Evolutionary conservation across 1,284 basidiomycete species (phyloP), one percentile per base, ranked within the genome.

Genomic region (Irpex lacteus): DNA sequence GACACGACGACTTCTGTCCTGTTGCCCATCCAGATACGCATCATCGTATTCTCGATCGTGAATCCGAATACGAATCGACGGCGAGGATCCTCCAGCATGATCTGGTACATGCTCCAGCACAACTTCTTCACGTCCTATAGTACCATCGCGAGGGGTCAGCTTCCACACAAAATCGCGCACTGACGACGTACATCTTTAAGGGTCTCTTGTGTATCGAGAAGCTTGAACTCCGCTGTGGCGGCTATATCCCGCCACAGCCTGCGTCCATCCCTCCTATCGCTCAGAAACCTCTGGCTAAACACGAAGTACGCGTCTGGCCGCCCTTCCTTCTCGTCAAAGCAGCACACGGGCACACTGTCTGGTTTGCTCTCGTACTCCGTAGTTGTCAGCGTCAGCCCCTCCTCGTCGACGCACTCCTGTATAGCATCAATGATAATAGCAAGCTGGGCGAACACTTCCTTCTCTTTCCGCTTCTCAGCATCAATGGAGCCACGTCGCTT

Each of bases 21-120:
- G 21, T 47, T 38, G 37, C 5, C 21, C 34, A 38, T 54, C 62
- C 62, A 63, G 5, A 60, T 15, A 3, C 52, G 44, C 59, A 63
- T 55, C 13, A 13, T 13, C 2, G n/a, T 37, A 21, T 63, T 49
- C 26, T 63, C 62, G 19, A 60, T 60, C 3, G 58, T 60, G 50
- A 60, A 63, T 5, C 58, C 62, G 38, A 60, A 55, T 5, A 34
- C 49, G 62, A 54, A 63, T n/a, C 62, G 11, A 26, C 62, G 47
- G 5, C 52, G 5, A 15, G 62, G 36, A 60, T 63, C 62, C n/a
- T 63, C 59, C 32, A 57, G 57, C 62, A 63, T 52, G 21, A 19
- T 63, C 6, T 60, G 57, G 37, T 40, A 5, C 40, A 62, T 40
- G 15, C 34, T 54, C 61, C 61, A 62, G 50, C 50, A 52, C 8